Conservation (phyloP, 2,329 filamentous ascomycete genomes). For the Sarocladium strictum region DNA sequence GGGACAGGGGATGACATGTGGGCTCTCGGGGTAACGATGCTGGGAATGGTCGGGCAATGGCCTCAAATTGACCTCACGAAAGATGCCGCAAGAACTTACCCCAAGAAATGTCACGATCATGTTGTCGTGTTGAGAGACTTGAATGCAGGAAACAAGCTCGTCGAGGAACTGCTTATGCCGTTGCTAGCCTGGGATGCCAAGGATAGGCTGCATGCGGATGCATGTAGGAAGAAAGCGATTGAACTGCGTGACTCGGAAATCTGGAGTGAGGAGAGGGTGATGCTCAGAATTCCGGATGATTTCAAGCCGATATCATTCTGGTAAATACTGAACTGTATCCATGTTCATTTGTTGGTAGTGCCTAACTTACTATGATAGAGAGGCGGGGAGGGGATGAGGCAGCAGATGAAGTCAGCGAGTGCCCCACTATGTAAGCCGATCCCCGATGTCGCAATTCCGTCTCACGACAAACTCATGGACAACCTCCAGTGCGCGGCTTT, state of each 20-base stretch:
- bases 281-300: conserved; percentile 17
- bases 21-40: conserved; percentile 25
- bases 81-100: conserved; percentile 13
- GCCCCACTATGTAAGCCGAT: conserved; percentile 6
- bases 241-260: conserved; percentile 11
- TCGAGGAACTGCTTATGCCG: conserved; percentile 14
- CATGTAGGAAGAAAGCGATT: conserved; percentile 14
- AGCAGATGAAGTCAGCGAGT: conserved; percentile 1
- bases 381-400: too few relatives aligned
- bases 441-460: conserved; percentile 13
- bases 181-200: conserved; percentile 18
- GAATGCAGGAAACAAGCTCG: conserved; percentile 20
- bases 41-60: conserved; percentile 24
- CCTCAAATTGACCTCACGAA: conserved; percentile 15
- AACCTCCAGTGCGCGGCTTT: not conserved
- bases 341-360: not conserved
- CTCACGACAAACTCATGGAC: not conserved
- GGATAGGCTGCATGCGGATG: conserved; percentile 15
- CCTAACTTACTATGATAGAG: too few relatives aligned
- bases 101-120: conserved; percentile 13
- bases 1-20: conserved; percentile 27
- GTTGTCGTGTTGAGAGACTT: conserved; percentile 15
- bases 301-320: conserved; percentile 23
- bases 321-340: conserved; percentile 13
- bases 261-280: conserved; percentile 11